Conservation (phyloP, 1,139 yeast species). For the Hyphopichia burtonii region DNA sequence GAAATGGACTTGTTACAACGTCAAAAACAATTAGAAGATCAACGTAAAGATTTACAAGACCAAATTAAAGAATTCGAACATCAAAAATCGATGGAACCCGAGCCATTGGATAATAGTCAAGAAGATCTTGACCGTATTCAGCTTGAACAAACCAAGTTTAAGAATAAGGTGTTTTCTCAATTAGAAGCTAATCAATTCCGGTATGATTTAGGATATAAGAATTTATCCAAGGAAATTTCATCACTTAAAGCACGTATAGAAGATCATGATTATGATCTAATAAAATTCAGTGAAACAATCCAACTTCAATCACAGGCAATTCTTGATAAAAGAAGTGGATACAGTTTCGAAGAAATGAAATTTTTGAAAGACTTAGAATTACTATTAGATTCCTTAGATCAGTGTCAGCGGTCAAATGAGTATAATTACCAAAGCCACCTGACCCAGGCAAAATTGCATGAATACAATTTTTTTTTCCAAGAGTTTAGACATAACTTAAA, state of each 20-base stretch:
- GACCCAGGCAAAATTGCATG: slow-evolving; percentile 4
- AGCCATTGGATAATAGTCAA: neutral
- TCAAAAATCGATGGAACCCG: neutral
- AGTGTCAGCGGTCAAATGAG: neutral
- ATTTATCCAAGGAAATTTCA: slow-evolving; percentile 3
- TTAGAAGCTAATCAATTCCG: neutral
- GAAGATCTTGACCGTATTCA: neutral
- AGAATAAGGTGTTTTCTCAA: slow-evolving; percentile 1
- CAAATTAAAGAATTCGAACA: neutral
- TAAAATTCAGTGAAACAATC: slow-evolving; percentile 8
- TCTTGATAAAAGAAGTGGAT: neutral
- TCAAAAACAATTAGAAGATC: slow-evolving; percentile 2
- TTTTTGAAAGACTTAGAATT: slow-evolving; percentile 7
- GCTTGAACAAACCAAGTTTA: neutral
- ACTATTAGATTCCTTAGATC: slow-evolving; percentile 4
- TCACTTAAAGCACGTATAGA: slow-evolving; percentile 5
- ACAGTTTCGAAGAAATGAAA: slow-evolving; percentile 1
- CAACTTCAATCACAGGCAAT: slow-evolving; percentile 6
- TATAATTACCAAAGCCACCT: neutral
- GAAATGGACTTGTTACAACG: slow-evolving; percentile 5
- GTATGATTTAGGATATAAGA: neutral
- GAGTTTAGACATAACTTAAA: neutral
- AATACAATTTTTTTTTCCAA: slow-evolving; percentile 2
- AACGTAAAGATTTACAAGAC: slow-evolving; percentile 1
- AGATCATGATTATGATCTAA: slow-evolving; percentile 8